Base-by-base conservation (phyloP, 179 eudicot species). In the Drosera spatulata region DNA sequence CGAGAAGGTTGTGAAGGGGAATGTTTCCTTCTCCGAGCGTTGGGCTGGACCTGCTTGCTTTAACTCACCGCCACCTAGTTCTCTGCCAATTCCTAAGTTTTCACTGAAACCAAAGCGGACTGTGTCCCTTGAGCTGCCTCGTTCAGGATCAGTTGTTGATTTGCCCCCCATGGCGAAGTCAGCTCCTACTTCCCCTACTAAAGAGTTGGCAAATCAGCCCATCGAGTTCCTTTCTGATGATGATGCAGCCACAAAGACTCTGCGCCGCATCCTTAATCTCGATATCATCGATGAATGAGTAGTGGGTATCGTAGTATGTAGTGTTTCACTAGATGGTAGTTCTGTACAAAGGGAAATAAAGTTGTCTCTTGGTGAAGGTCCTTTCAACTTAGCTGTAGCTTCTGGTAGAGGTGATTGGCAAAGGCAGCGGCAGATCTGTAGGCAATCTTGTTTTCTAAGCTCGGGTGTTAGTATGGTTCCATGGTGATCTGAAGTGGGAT, bases 31-130 rank as follows among this genome's bases (percentile, higher is more conserved):
- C 42, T 80, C 88, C 39, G 98, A 89, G 81, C 79, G 62, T 2
- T 93, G 99, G 99, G 99, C 99, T 2, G 99, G 99, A 41, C 99
- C 99, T 15, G 81, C 96, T 1, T 93, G 86, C 73, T 86, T 90
- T 1, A 86, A 89, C 65, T 93, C 99, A 2, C 99, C 96, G 6
- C 89, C 89, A 0, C 99, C 99, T 41, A 93, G 96, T 77, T 89
- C 93, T 42, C 57, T 93, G 71, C 99, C 99, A 46, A 82, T 93
- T 4, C 99, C 99, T 10, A 93, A 89, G 57, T 93, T 93, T 61
- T 85, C 83, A 0, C 2, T 86, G 55, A 64, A 68, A 55, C 81
- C 87, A 1, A 89, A 86, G 67, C 60, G 88, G 64, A 79, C 77
- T 39, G 91, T 79, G 13, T 93, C 99, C 0, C 99, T 93, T 72